A percentile compares a stretch with the other conserved stretches of the same genome.
These are phyloP conservation scores for Phytophthora crassamura DNA, from an alignment of 352 stramenopile genomes.

Conservation along the genomic window DNA sequence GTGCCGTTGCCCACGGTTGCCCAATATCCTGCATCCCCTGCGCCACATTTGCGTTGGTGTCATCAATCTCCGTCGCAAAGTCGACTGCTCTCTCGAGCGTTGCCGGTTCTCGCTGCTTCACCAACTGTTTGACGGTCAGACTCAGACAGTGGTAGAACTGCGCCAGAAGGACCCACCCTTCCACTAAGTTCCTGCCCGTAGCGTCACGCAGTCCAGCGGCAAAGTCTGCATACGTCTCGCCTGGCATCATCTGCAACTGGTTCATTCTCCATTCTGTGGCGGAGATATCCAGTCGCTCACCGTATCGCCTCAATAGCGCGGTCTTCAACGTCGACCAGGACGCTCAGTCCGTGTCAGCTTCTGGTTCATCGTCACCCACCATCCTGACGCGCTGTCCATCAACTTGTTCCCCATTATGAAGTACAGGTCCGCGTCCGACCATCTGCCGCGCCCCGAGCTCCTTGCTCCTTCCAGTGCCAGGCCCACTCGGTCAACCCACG, in stretches of 20 bases:
- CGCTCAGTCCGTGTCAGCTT: not conserved
- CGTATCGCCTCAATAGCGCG: slow-evolving; percentile 1
- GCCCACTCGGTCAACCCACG: not conserved
- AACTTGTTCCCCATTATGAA: slow-evolving; percentile 13
- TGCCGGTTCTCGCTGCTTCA: not conserved
- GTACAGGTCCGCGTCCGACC: slow-evolving; percentile 4
- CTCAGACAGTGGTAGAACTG: slow-evolving; percentile 9
- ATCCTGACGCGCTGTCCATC: not conserved
- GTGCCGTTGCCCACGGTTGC: not conserved
- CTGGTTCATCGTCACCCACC: too few species aligned
- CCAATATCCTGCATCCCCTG: slow-evolving; percentile 5
- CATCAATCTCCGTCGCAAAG: slow-evolving; percentile 4
- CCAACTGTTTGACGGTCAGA: not conserved
- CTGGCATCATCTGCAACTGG: not conserved
- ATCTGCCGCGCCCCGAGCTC: not conserved
- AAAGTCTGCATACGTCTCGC: slow-evolving; percentile 12
- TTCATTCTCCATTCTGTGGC: slow-evolving; percentile 2
- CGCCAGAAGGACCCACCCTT: not conserved
- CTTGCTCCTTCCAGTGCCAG: not conserved
- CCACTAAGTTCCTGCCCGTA: not conserved
- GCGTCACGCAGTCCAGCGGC: not conserved
- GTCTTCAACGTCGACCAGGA: not conserved
- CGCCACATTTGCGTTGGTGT: slow-evolving; percentile 1
- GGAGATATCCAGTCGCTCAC: not conserved
- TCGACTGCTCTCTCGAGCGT: slow-evolving; percentile 8